phyloP scores from a whole-genome alignment of 2,329 filamentous ascomycete genomes.

The Hypoxylon sp. region DNA sequence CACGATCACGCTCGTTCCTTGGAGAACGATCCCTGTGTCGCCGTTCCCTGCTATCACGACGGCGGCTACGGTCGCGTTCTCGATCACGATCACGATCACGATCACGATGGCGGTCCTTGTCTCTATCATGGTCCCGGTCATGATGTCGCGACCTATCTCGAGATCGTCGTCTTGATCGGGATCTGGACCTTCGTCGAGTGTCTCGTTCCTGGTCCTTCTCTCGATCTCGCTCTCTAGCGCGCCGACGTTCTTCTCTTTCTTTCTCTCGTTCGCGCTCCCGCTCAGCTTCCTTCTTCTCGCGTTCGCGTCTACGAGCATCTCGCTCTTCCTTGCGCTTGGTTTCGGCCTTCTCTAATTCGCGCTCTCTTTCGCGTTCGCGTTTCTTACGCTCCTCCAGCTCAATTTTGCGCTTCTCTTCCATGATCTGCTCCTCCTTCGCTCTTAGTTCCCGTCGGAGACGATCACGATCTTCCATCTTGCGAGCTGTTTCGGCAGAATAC shows the following conservation, averaged over 20 bases:
- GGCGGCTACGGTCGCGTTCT: constrained; percentile 47
- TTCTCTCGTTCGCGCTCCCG: constrained; percentile 58
- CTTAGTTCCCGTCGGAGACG: constrained; percentile 67
- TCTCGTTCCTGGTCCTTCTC: constrained; percentile 44
- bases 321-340: constrained; percentile 59
- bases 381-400: constrained; percentile 64
- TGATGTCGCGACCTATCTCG: constrained; percentile 44
- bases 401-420: constrained; percentile 68
- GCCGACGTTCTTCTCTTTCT: constrained; percentile 63
- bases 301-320: constrained; percentile 57
- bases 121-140: constrained; percentile 47
- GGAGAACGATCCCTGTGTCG: constrained; percentile 46
- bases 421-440: constrained; percentile 65
- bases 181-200: constrained; percentile 45
- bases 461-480: constrained; percentile 67
- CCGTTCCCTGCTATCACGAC: constrained; percentile 46
- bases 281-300: constrained; percentile 49
- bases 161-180: constrained; percentile 45
- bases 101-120: constrained; percentile 48
- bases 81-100: constrained; percentile 47
- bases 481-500: constrained; percentile 73
- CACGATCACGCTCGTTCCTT: constrained; percentile 49
- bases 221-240: constrained; percentile 51
- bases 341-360: constrained; percentile 59
- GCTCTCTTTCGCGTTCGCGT: constrained; percentile 58